Conservation (phyloP, 495 filamentous ascomycete genomes). For the Tetracladium setigerum region DNA sequence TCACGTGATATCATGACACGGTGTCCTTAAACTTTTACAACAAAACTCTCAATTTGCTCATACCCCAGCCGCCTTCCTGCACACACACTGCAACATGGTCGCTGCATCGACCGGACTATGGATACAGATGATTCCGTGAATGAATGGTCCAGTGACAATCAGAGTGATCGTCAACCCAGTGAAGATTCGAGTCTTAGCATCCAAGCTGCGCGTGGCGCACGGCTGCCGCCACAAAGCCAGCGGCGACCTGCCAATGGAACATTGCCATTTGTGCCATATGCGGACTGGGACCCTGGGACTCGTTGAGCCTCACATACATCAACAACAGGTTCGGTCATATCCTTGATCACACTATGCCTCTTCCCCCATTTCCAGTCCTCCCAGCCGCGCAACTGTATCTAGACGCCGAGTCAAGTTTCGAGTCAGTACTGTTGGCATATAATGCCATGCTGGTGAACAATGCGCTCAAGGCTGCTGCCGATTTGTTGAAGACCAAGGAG, state of each 20-base stretch:
- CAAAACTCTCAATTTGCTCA: not conserved
- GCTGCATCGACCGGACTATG: constrained; percentile 1
- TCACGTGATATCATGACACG: constrained; percentile 1
- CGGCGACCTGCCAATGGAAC: not conserved
- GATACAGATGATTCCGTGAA: constrained; percentile 6
- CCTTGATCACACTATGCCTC: no score
- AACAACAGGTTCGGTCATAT: no score
- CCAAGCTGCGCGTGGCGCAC: not conserved
- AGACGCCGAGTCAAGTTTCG: no score
- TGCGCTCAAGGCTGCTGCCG: no score
- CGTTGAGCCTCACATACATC: no score
- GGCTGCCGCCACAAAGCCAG: not conserved
- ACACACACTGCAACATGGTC: no score
- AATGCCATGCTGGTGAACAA: no score
- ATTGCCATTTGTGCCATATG: constrained; percentile 4
- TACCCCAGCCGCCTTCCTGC: no score
- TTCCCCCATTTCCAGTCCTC: no score
- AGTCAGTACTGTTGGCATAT: no score
- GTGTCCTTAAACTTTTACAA: not conserved
- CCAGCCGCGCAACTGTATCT: no score
- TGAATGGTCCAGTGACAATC: constrained; percentile 7
- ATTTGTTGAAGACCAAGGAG: no score
- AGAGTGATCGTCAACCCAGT: constrained; percentile 3
- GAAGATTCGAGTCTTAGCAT: not conserved
- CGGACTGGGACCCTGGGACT: not conserved